Base-by-base conservation (phyloP, 495 filamentous ascomycete species). In the Podospora pseudocomata region DNA sequence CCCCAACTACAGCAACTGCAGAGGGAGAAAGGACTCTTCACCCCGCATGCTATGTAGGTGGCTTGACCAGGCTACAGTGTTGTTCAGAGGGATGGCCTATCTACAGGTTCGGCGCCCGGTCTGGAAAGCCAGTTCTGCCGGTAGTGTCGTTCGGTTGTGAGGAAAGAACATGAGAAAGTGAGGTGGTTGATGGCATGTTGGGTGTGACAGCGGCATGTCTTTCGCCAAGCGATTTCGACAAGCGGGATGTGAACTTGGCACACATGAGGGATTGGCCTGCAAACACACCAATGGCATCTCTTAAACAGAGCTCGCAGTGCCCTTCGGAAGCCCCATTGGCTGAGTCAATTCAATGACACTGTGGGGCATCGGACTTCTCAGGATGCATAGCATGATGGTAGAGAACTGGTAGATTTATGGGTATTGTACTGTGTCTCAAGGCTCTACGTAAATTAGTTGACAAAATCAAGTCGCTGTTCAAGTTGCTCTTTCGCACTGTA, bases 321-420 rank as follows among this genome's bases (percentile, higher is more conserved):
- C 13, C 39, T 13, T 49, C 9, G 15, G 15, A 16, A 49, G 39
- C 39, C 39, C 9, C 39, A 49, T 49, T 49, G 39, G 39, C 13
- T 49, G 39, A 49, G 15, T 49, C 39, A 49, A 49, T 49, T 49
- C 39, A 11, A 49, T 16, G 15, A 49, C 15, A 13, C 39, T 49
- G 39, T 49, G 39, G 39, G 39, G 39, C 66, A 70, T 67, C 60
- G 28, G 64, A 57, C 39, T 49, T 49, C 39, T 49, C 9, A 49
- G 5, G 9, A 13, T 13, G 39, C 6, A 49, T 13, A 49, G 39
- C 39, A 49, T 49, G 9, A 49, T 3, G 13, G 39, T 11, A 49
- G 9, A 49, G 39, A 6, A 49, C 23, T 23, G 23, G 23, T 49
- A 11, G 13, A 11, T 13, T 16, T 49, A 11, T 23, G 15, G 39